Percentiles rank a stretch among this genome's conserved stretches.
phyloP scores from a whole-genome alignment of 805 yeast species.

The Cyberlindnera subsufficiens region DNA sequence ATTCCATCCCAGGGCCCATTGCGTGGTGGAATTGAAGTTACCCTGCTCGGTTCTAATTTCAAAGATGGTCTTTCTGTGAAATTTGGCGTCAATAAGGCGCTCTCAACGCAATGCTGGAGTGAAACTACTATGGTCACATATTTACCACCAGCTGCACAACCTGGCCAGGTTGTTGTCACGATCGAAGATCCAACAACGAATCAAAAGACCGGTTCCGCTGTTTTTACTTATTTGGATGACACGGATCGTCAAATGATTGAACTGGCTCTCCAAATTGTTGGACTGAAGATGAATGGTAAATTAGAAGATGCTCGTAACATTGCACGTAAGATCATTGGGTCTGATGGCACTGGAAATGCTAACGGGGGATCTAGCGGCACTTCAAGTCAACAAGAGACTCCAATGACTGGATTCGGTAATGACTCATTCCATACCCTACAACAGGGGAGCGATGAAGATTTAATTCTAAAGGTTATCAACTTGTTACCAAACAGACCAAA shows the following conservation, averaged over 20 bases:
- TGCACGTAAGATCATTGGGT: conserved; percentile 85
- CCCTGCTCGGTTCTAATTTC: conserved; percentile 83
- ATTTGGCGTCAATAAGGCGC: conserved; percentile 76
- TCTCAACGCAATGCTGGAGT: conserved; percentile 94
- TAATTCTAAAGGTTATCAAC: conserved; percentile 48
- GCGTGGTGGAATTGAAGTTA: conserved; percentile 94
- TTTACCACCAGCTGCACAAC: conserved; percentile 82
- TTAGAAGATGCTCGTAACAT: conserved; percentile 92
- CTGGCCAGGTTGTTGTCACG: conserved; percentile 92
- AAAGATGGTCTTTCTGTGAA: conserved; percentile 75
- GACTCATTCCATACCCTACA: conserved; percentile 1
- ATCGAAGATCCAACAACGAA: conserved; percentile 47
- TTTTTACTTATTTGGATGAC: conserved; percentile 91
- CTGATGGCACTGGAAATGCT: conserved; percentile 27
- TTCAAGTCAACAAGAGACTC: conserved; percentile 1
- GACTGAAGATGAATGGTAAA: conserved; percentile 93
- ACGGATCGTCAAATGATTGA: conserved; percentile 93
- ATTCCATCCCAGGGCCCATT: conserved; percentile 96
- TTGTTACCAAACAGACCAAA: conserved; percentile 69
- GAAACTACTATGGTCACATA: conserved; percentile 90
- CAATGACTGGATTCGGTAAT: conserved; percentile 1
- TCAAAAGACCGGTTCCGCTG: conserved; percentile 23
- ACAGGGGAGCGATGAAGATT: conserved; percentile 28
- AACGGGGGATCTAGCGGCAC: conserved; percentile 24
- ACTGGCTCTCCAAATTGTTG: conserved; percentile 92